These are phyloP conservation scores for Eucalyptus curtisii DNA, from an alignment of 345 rosid genomes.

Conservation along the genomic window DNA sequence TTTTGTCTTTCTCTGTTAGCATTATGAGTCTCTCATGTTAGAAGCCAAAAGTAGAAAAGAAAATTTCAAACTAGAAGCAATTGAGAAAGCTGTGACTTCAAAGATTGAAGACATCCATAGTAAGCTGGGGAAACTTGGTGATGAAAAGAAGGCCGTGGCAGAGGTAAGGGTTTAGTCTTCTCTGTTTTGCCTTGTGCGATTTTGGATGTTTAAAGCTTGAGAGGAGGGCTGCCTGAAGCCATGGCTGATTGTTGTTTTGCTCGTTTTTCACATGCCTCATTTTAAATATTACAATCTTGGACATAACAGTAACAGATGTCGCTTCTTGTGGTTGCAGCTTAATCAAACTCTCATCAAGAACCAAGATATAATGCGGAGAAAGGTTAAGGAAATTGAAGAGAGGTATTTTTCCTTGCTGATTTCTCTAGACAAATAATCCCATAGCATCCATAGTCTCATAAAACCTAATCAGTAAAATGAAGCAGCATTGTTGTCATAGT, in stretches of 20 bases:
- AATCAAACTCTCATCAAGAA: slow-evolving; percentile 62
- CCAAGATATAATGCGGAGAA: slow-evolving; percentile 54
- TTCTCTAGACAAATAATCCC: not conserved
- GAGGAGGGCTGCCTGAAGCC: not conserved
- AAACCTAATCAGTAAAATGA: not conserved
- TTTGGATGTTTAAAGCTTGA: not conserved
- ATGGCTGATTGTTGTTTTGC: not conserved
- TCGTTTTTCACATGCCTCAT: not conserved
- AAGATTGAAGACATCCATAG: slow-evolving; percentile 54
- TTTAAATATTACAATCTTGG: not conserved
- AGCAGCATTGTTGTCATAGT: not conserved
- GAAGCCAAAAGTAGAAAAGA: slow-evolving; percentile 75
- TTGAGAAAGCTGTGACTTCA: slow-evolving; percentile 47
- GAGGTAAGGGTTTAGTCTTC: slow-evolving; percentile 27
- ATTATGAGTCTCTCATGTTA: slow-evolving; percentile 64
- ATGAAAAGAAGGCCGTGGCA: slow-evolving; percentile 48
- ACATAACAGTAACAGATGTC: not conserved
- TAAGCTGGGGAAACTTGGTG: slow-evolving; percentile 46
- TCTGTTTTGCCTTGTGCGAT: not conserved
- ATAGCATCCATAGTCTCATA: not conserved
- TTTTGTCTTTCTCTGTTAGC: slow-evolving; percentile 14
- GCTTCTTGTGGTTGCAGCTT: slow-evolving; percentile 12
- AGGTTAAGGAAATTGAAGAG: slow-evolving; percentile 66
- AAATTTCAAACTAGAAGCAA: slow-evolving; percentile 41
- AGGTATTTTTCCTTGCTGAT: slow-evolving; percentile 26